Percentiles rank a stretch among this genome's conserved stretches.
Evolutionary conservation across 345 rosid genomes (phyloP).

Genomic region (Balakata baccata): DNA sequence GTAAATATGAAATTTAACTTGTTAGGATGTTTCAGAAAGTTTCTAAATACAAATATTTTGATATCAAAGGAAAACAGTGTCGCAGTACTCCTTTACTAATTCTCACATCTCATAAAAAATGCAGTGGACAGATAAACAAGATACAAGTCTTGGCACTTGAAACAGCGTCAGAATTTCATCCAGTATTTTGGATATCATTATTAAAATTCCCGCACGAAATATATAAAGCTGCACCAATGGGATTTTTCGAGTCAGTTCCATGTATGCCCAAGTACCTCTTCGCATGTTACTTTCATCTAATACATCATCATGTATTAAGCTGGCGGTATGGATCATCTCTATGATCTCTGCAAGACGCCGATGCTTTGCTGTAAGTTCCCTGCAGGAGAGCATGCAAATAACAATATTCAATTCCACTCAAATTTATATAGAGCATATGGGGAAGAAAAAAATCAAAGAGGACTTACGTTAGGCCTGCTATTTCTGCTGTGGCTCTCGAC

Average conservation of each 20-base stretch:
- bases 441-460: background rate
- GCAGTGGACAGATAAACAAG: too few species aligned
- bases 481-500: conserved; percentile 87
- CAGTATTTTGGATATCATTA: background rate
- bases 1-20: too few species aligned
- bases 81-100: too few species aligned
- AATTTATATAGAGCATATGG: conserved; percentile 5
- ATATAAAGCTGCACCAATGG: background rate
- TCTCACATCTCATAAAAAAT: too few species aligned
- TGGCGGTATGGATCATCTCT: conserved; percentile 98
- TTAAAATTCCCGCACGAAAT: background rate
- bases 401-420: conserved; percentile 10
- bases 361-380: conserved; percentile 80
- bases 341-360: conserved; percentile 92
- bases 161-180: background rate
- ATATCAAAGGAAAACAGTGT: too few species aligned
- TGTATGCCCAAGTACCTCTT: conserved; percentile 56
- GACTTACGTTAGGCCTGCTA: conserved; percentile 59
- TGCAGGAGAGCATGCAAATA: conserved; percentile 27
- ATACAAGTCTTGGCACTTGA: too few species aligned
- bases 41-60: too few species aligned
- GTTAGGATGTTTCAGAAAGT: too few species aligned
- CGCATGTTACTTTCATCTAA: conserved; percentile 88
- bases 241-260: background rate
- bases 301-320: conserved; percentile 95